These are phyloP conservation scores for Penicillium capsulatum DNA, from an alignment of 2,329 filamentous ascomycete species.

Conservation along the genomic window DNA sequence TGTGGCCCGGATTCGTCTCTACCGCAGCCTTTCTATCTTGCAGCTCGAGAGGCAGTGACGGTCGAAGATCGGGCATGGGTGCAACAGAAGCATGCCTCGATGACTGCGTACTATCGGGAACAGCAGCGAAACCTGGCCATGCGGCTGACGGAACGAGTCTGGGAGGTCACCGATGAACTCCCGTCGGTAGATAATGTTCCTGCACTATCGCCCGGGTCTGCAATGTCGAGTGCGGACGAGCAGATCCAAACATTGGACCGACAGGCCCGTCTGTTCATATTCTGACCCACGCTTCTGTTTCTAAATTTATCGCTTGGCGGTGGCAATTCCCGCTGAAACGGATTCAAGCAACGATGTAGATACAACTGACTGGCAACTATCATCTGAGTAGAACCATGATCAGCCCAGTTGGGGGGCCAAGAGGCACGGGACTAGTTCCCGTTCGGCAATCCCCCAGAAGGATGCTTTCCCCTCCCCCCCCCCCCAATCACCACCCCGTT, in stretches of 20 bases:
- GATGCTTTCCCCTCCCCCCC: too few species aligned
- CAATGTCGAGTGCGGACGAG: slow-evolving; percentile 7
- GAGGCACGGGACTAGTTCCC: too few species aligned
- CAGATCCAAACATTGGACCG: slow-evolving; percentile 16
- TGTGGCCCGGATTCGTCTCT: slow-evolving; percentile 23
- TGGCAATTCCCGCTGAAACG: neutral
- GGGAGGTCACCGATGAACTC: slow-evolving; percentile 19
- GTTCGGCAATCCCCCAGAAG: neutral
- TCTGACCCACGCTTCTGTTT: slow-evolving; percentile 8
- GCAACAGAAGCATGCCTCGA: slow-evolving; percentile 20
- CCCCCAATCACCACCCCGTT: too few species aligned
- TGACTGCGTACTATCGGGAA: slow-evolving; percentile 24
- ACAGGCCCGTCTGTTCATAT: slow-evolving; percentile 20
- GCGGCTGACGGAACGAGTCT: slow-evolving; percentile 21
- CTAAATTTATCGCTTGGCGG: slow-evolving; percentile 3
- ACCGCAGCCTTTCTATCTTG: slow-evolving; percentile 22
- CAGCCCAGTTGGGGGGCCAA: too few species aligned
- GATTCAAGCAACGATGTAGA: too few species aligned
- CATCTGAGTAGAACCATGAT: too few species aligned
- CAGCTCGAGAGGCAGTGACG: slow-evolving; percentile 19
- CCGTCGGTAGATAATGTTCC: neutral
- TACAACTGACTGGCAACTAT: too few species aligned
- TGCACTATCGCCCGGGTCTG: neutral
- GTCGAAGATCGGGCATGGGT: slow-evolving; percentile 18
- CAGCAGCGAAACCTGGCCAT: slow-evolving; percentile 23